Conservation (phyloP, 371 early-diverging fungal genomes). For the Mucor ambiguus region DNA sequence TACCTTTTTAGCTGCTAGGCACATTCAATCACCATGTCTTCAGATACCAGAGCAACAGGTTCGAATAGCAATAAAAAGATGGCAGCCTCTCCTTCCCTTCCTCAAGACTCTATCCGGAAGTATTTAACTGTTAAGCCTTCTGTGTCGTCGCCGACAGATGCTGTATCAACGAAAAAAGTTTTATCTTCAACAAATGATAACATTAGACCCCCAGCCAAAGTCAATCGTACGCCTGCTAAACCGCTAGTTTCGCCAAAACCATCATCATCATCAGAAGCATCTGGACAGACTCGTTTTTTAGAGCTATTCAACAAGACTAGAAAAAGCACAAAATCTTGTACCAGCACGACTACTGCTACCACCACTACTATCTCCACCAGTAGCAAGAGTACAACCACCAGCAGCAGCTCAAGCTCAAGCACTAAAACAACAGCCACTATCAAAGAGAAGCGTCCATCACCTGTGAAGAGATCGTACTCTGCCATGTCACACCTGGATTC, state of each 20-base stretch:
- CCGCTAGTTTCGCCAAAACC: neutral
- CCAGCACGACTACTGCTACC: neutral
- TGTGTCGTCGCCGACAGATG: neutral
- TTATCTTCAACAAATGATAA: slow-evolving; percentile 1
- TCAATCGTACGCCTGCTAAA: neutral
- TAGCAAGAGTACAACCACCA: neutral
- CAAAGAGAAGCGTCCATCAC: slow-evolving; percentile 3
- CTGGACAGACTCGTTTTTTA: neutral
- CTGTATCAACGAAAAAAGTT: neutral
- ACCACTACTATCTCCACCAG: neutral
- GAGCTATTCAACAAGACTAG: neutral
- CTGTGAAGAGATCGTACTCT: slow-evolving; percentile 34
- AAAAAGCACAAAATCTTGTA: neutral
- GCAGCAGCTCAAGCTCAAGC: neutral
- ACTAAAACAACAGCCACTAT: neutral
- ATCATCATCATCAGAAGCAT: neutral
- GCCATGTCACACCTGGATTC: slow-evolving; percentile 31
- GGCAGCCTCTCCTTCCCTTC: neutral
- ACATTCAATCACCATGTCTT: slow-evolving; percentile 10
- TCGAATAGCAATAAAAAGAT: neutral
- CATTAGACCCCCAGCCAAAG: neutral
- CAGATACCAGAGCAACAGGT: neutral
- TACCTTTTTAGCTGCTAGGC: neutral
- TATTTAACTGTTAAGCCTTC: slow-evolving; percentile 4
- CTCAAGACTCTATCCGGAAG: slow-evolving; percentile 8